Evolutionary conservation across 164 flowering plant genomes (phyloP), one percentile per base, ranked within the genome.

Genomic region (Sedum album): DNA sequence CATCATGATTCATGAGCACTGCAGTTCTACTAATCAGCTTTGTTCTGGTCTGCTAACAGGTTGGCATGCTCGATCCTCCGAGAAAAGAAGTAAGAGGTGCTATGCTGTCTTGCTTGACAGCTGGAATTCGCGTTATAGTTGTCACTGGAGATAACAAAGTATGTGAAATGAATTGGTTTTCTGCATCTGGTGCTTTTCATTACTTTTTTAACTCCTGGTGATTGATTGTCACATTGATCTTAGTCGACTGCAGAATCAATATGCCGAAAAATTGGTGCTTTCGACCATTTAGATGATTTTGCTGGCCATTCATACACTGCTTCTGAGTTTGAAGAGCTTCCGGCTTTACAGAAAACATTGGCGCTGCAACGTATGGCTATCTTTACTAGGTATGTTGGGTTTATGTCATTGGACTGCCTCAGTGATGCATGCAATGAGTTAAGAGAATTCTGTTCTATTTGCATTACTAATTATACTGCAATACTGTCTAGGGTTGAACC

Each of bases 41-140:
- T 39, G 51, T 60, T 70, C 38, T 26, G 70, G 46, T 30, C 33
- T 44, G 30, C 1, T 66, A 39, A 31, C 71, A 94, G 98, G 93
- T 94, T 79, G 98, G 98, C 70, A 94, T 94, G 98, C 96, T 87
- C 81, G 98, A 94, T 79, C 98, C 98, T 73, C 98, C 98, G 23
- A 85, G 98, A 78, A 86, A 87, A 70, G 98, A 91, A 87, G 96
- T 94, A 55, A 83, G 82, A 76, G 76, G 84, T 79, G 98, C 98
- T 48, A 89, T 94, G 79, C 81, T 89, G 61, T 83, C 98, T 49
- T 94, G 98, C 76, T 85, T 91, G 91, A 81, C 91, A 74, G 98
- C 98, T 70, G 98, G 98, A 31, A 91, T 94, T 77, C 97, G 98
- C 53, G 97, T 94, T 73, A 88, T 94, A 73, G 95, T 94, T 75